phyloP scores from a whole-genome alignment of 2,329 filamentous ascomycete genomes.

The Penicillium sp. region DNA sequence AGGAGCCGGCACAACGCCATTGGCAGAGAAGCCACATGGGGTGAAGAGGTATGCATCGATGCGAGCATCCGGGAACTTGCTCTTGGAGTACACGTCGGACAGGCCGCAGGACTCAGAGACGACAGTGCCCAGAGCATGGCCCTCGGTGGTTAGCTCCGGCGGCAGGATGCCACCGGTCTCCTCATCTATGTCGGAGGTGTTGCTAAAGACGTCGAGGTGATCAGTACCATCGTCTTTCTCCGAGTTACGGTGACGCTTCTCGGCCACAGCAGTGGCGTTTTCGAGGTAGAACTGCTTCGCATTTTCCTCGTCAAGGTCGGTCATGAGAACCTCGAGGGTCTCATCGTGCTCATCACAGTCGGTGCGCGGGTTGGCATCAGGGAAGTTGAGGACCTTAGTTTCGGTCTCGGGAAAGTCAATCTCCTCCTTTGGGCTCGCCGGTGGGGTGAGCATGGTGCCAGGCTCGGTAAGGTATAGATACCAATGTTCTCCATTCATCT shows the following conservation, averaged over 20 bases:
- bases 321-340: conserved; percentile 65
- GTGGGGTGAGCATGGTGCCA: conserved; percentile 74
- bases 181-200: conserved; percentile 63
- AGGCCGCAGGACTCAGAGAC: conserved; percentile 89
- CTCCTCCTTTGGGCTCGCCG: conserved; percentile 64
- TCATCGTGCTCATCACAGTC: conserved; percentile 45
- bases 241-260: conserved; percentile 72
- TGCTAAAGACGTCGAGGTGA: conserved; percentile 71
- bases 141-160: conserved; percentile 82
- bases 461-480: conserved; percentile 96
- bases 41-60: conserved; percentile 97
- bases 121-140: conserved; percentile 86
- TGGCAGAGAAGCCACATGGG: conserved; percentile 95
- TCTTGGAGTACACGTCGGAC: conserved; percentile 80
- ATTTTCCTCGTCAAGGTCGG: conserved; percentile 64
- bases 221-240: conserved; percentile 58
- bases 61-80: conserved; percentile 84
- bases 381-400: conserved; percentile 58
- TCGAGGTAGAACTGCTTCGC: conserved; percentile 69
- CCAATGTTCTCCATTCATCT: conserved; percentile 99
- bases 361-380: conserved; percentile 36
- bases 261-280: conserved; percentile 85
- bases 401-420: conserved; percentile 53
- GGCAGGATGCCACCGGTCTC: conserved; percentile 54
- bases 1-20: conserved; percentile 85